Evolutionary conservation across 176 grass and related monocot genomes (phyloP).

Genomic region (Canna indica): DNA sequence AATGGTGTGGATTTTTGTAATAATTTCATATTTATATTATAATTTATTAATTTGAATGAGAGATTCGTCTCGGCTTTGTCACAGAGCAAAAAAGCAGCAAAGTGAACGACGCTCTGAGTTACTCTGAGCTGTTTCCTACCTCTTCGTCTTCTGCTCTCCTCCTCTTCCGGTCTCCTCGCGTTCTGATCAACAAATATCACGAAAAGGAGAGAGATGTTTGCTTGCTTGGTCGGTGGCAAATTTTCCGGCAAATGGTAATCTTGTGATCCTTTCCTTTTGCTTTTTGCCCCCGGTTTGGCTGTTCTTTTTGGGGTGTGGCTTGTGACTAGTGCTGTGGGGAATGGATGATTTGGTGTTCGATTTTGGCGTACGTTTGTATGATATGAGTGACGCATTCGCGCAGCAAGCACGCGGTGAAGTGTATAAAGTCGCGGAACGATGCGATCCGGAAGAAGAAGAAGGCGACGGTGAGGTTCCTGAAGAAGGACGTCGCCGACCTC

Average conservation of each 20-base stretch:
- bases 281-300: not conserved
- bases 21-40: too few relatives aligned
- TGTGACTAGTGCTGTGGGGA: conserved; percentile 7
- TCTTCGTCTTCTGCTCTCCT: not conserved
- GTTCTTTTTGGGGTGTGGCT: not conserved
- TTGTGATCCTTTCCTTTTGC: not conserved
- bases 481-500: conserved; percentile 86
- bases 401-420: conserved; percentile 77
- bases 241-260: conserved; percentile 75
- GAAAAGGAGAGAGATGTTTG: conserved; percentile 43
- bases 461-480: conserved; percentile 70
- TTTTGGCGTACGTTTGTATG: not conserved
- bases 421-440: conserved; percentile 47
- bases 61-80: too few relatives aligned
- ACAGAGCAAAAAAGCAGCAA: too few relatives aligned
- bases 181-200: not conserved
- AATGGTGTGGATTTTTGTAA: too few relatives aligned
- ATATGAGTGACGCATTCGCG: conserved; percentile 10
- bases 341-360: not conserved
- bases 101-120: too few relatives aligned
- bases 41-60: too few relatives aligned
- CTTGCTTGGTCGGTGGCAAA: conserved; percentile 52
- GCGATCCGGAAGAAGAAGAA: conserved; percentile 71
- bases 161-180: too few relatives aligned
- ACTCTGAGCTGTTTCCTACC: not conserved